phyloP scores from a whole-genome alignment of 768 basidiomycete species.

The Kwoniella mangroviensis region DNA sequence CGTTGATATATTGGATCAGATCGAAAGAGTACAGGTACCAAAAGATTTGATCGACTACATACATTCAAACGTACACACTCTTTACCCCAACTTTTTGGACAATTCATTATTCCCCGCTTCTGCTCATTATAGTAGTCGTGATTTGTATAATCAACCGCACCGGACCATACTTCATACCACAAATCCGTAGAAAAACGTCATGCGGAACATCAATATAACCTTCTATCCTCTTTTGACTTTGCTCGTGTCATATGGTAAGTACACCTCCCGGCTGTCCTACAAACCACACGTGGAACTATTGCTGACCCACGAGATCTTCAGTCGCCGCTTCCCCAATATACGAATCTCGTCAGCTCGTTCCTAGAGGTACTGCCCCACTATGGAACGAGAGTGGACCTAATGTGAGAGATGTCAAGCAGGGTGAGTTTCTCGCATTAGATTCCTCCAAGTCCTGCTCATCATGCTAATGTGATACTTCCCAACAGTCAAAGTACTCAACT shows the following conservation, averaged over 20 bases:
- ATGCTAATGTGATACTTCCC: neutral
- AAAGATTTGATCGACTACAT: no score
- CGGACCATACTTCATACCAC: neutral
- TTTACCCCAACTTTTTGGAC: no score
- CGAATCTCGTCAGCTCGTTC: neutral
- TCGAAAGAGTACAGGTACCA: no score
- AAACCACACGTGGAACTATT: neutral
- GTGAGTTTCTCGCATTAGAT: constrained; percentile 22
- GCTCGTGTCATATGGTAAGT: constrained; percentile 6
- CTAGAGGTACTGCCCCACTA: neutral
- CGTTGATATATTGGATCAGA: no score
- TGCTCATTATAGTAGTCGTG: no score
- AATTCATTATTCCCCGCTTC: no score
- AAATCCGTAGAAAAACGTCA: neutral
- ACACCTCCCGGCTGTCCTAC: neutral
- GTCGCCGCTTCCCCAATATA: constrained; percentile 3
- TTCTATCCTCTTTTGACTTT: neutral
- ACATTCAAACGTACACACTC: no score
- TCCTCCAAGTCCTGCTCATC: neutral
- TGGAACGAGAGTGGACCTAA: constrained; percentile 31
- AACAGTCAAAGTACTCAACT: constrained; percentile 36
- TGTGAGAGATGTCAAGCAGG: constrained; percentile 34
- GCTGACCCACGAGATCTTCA: neutral
- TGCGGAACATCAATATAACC: neutral
- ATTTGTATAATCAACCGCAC: no score